phyloP scores from a whole-genome alignment of 2,329 filamentous ascomycete species.

The Curvularia sp. region DNA sequence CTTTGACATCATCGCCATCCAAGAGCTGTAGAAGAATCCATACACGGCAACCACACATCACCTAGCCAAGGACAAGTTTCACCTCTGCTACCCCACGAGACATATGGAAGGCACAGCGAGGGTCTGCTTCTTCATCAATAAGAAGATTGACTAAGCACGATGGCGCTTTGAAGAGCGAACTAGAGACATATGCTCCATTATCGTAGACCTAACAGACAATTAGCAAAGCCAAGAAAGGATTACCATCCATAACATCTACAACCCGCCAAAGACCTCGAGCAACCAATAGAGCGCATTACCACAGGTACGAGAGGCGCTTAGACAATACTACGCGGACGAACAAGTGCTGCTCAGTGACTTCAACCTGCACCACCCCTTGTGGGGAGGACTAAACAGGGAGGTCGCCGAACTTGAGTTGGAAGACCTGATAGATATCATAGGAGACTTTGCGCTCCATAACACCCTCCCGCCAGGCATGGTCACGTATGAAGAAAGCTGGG shows the following conservation, averaged over 20 bases:
- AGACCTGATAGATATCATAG: conserved; percentile 20
- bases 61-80: conserved; percentile 26
- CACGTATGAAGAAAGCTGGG: conserved; percentile 18
- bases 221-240: conserved; percentile 6
- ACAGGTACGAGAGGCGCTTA: neutral
- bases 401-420: conserved; percentile 15
- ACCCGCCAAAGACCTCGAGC: conserved; percentile 19
- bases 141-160: conserved; percentile 23
- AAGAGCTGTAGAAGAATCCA: conserved; percentile 17
- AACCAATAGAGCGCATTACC: conserved; percentile 11
- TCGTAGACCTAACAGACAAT: conserved; percentile 8
- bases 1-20: conserved; percentile 32
- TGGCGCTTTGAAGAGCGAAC: conserved; percentile 25
- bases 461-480: conserved; percentile 17
- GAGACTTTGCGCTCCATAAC: conserved; percentile 16
- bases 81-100: conserved; percentile 24
- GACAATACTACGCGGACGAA: conserved; percentile 12
- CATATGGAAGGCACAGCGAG: conserved; percentile 14
- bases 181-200: conserved; percentile 27
- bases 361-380: conserved; percentile 22
- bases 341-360: conserved; percentile 21
- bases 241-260: conserved; percentile 31
- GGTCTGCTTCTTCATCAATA: conserved; percentile 40
- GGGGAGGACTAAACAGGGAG: conserved; percentile 16
- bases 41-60: conserved; percentile 27